Conservation (phyloP, 1,284 basidiomycete species). For the Coniferiporia weirii region DNA sequence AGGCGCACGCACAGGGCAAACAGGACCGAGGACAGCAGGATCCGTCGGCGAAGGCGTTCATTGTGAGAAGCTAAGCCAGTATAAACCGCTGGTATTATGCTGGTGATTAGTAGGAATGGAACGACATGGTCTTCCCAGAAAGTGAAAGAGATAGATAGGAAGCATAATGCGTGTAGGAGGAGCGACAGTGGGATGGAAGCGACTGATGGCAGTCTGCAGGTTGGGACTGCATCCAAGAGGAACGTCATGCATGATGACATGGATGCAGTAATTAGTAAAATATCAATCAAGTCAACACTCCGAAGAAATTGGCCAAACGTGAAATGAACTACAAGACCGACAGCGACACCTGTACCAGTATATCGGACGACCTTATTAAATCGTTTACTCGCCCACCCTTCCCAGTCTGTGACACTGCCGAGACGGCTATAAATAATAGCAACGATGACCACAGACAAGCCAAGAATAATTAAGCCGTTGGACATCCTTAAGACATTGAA, state of each 20-base stretch:
- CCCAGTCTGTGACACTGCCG: slow-evolving; percentile 34
- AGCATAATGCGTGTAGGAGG: slow-evolving; percentile 64
- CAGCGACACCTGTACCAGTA: slow-evolving; percentile 36
- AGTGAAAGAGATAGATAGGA: slow-evolving; percentile 91
- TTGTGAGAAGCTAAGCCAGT: slow-evolving; percentile 64
- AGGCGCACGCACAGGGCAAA: slow-evolving; percentile 70
- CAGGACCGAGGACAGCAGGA: slow-evolving; percentile 64
- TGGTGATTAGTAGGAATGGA: slow-evolving; percentile 67
- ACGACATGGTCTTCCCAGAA: slow-evolving; percentile 92
- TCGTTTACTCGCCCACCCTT: slow-evolving; percentile 34
- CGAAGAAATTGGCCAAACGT: slow-evolving; percentile 19
- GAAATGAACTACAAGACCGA: slow-evolving; percentile 36
- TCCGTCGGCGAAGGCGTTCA: slow-evolving; percentile 64
- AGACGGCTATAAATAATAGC: slow-evolving; percentile 47
- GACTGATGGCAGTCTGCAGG: slow-evolving; percentile 26
- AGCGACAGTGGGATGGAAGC: slow-evolving; percentile 46
- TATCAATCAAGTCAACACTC: slow-evolving; percentile 1
- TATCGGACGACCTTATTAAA: slow-evolving; percentile 32
- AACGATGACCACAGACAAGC: slow-evolving; percentile 39
- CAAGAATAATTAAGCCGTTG: slow-evolving; percentile 55
- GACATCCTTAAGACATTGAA: slow-evolving; percentile 81
- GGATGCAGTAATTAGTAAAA: slow-evolving; percentile 5
- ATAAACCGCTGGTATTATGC: slow-evolving; percentile 53
- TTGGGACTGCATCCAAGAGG: slow-evolving; percentile 19
- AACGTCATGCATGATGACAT: slow-evolving; percentile 35